Conservation (phyloP, 1,284 basidiomycete species). For the Inonotus hispidus region DNA sequence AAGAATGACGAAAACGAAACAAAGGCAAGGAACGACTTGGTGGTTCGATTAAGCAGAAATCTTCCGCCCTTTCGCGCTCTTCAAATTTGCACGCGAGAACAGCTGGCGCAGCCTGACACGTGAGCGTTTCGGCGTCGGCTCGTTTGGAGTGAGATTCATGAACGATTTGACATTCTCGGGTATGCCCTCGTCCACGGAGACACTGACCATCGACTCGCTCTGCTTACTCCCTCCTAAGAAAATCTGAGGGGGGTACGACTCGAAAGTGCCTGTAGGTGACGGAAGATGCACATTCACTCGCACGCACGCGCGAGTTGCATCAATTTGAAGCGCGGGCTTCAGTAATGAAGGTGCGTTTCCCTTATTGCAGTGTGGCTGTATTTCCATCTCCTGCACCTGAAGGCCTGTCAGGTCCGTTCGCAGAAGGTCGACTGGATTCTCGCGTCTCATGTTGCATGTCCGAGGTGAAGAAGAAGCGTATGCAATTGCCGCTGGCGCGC, state of each 20-base stretch:
- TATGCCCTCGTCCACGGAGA: slow-evolving; percentile 6
- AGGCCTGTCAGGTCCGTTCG: slow-evolving; percentile 1
- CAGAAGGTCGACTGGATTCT: neutral
- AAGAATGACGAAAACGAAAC: neutral
- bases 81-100: slow-evolving; percentile 13
- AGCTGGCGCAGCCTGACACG: slow-evolving; percentile 12
- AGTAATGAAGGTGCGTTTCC: neutral
- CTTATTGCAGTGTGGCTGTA: neutral
- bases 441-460: neutral
- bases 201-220: neutral
- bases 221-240: neutral
- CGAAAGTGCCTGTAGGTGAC: slow-evolving; percentile 12
- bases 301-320: neutral
- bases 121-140: slow-evolving; percentile 6
- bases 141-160: slow-evolving; percentile 18
- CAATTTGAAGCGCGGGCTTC: slow-evolving; percentile 14
- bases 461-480: slow-evolving; percentile 1
- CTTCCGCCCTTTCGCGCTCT: slow-evolving; percentile 1
- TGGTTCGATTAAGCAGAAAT: neutral
- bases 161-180: slow-evolving; percentile 10
- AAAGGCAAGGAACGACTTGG: neutral
- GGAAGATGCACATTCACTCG: neutral
- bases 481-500: slow-evolving; percentile 6
- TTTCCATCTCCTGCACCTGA: neutral
- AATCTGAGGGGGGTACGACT: slow-evolving; percentile 5